Percentiles rank a stretch among this genome's conserved stretches.
Conservation (phyloP, 306 rosid genomes). For the Carpinus fangiana region DNA sequence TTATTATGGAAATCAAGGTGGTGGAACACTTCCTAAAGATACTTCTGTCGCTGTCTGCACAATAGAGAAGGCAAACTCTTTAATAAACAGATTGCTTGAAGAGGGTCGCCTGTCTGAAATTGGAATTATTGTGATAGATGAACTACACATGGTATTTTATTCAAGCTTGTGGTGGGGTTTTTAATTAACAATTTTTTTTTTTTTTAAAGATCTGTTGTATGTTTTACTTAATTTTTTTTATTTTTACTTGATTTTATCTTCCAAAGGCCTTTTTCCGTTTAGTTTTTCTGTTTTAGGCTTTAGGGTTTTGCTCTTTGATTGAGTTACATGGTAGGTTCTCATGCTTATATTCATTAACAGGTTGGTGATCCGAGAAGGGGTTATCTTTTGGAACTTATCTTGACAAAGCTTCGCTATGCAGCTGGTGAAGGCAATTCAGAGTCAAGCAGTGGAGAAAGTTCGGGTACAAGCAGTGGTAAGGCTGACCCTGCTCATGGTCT, state of each 20-base stretch:
- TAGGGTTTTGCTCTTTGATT: background rate
- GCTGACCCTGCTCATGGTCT: conserved; percentile 84
- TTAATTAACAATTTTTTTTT: background rate
- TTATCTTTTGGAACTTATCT: conserved; percentile 90
- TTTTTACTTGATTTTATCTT: background rate
- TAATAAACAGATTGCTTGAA: conserved; percentile 86
- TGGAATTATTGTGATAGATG: conserved; percentile 97
- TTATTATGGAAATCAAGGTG: conserved; percentile 96
- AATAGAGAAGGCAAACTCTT: conserved; percentile 95
- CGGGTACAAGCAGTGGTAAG: conserved; percentile 83
- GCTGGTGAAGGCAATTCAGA: conserved; percentile 90
- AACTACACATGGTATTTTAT: conserved; percentile 85
- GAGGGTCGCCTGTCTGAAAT: conserved; percentile 91
- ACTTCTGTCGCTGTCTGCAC: conserved; percentile 97
- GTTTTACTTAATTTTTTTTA: background rate
- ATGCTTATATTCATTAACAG: conserved; percentile 50
- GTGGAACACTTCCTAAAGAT: conserved; percentile 92
- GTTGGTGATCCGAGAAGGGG: conserved; percentile 93
- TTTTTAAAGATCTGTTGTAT: conserved; percentile 2
- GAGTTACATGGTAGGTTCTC: conserved; percentile 29
- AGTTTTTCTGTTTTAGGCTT: conserved; percentile 1
- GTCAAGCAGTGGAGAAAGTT: conserved; percentile 85
- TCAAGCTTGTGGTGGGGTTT: background rate
- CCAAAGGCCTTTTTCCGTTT: background rate
- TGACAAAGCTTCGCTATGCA: conserved; percentile 98